A percentile compares a stretch with the other conserved stretches of the same genome.
These are phyloP conservation scores for Nematodospora anomalae DNA, from an alignment of 1,139 yeast genomes.

Conservation along the genomic window DNA sequence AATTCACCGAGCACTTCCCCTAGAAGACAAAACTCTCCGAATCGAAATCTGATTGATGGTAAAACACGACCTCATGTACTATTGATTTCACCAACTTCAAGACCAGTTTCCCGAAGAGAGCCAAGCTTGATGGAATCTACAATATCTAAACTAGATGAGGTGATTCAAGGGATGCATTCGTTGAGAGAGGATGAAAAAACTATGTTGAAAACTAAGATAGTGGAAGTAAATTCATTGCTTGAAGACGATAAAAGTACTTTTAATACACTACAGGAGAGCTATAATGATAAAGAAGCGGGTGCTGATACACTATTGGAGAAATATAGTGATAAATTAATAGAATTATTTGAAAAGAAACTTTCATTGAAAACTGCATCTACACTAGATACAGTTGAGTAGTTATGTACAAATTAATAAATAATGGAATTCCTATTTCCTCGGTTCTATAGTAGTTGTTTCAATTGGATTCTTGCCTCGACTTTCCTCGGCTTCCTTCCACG, in stretches of 20 bases:
- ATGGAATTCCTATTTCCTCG: slow-evolving; percentile 18
- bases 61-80: slow-evolving; percentile 6
- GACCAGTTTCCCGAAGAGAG: slow-evolving; percentile 3
- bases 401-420: slow-evolving; percentile 4
- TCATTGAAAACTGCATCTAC: slow-evolving; percentile 2
- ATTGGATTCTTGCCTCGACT: slow-evolving; percentile 34
- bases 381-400: background rate
- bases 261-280: slow-evolving; percentile 1
- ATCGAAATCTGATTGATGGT: background rate
- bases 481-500: slow-evolving; percentile 42
- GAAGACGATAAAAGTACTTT: slow-evolving; percentile 7
- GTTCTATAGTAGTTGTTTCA: slow-evolving; percentile 33
- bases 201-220: slow-evolving; percentile 13
- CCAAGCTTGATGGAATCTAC: slow-evolving; percentile 7
- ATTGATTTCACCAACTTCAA: slow-evolving; percentile 6
- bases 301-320: slow-evolving; percentile 25
- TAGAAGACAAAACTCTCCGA: slow-evolving; percentile 6
- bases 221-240: slow-evolving; percentile 12
- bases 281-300: slow-evolving; percentile 2
- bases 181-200: slow-evolving; percentile 15
- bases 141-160: slow-evolving; percentile 9
- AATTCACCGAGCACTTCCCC: slow-evolving; percentile 6
- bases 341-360: slow-evolving; percentile 24
- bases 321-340: slow-evolving; percentile 34
- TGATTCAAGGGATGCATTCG: slow-evolving; percentile 6